phyloP scores from a whole-genome alignment of 805 yeast species.

The Alloascoidea hylecoeti region DNA sequence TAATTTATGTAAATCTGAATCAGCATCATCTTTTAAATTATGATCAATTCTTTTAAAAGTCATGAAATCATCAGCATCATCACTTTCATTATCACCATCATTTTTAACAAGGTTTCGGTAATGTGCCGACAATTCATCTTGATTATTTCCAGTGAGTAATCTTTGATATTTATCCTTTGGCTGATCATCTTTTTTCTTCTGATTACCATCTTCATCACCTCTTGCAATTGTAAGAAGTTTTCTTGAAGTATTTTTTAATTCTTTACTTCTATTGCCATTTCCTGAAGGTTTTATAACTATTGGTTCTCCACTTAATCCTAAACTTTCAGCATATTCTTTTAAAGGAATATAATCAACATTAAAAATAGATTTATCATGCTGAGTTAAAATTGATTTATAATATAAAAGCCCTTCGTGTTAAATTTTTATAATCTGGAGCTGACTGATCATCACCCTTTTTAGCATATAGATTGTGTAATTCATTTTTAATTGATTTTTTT shows the following conservation, averaged over 20 bases:
- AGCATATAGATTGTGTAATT: constrained; percentile 82
- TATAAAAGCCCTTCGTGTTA: constrained; percentile 96
- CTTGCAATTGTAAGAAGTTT: constrained; percentile 43
- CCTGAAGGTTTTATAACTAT: constrained; percentile 67
- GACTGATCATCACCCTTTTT: no score
- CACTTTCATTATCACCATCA: constrained; percentile 30
- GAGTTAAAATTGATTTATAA: constrained; percentile 70
- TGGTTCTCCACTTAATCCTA: constrained; percentile 96
- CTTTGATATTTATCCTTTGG: constrained; percentile 56
- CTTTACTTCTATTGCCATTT: constrained; percentile 33
- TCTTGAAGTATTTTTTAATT: constrained; percentile 70
- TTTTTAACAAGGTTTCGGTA: constrained; percentile 40
- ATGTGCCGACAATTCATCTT: constrained; percentile 82
- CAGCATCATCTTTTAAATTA: constrained; percentile 44
- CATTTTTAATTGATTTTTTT: constrained; percentile 60
- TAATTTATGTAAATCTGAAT: constrained; percentile 40
- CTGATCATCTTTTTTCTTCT: constrained; percentile 50
- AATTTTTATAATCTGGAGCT: constrained; percentile 81
- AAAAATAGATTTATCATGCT: constrained; percentile 79
- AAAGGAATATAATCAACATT: constrained; percentile 62
- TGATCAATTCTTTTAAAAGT: constrained; percentile 70
- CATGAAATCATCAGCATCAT: constrained; percentile 63
- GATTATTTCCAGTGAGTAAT: constrained; percentile 92
- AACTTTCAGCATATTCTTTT: constrained; percentile 73
- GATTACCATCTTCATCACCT: constrained; percentile 21